These are phyloP conservation scores for Mucor mucedo DNA, from an alignment of 371 early-diverging fungal genomes.

Conservation along the genomic window DNA sequence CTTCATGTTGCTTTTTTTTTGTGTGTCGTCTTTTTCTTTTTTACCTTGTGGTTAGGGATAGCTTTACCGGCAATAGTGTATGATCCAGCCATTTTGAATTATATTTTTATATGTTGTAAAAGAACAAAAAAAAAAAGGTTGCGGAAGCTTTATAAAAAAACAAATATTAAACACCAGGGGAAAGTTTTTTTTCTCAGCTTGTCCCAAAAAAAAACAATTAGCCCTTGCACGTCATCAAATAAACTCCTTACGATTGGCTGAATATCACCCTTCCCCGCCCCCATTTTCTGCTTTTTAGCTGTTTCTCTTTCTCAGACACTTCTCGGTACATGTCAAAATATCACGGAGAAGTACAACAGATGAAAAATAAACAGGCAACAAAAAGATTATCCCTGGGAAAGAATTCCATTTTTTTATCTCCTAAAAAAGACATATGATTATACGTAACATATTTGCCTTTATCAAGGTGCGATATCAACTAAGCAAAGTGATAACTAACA, in stretches of 20 bases:
- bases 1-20: neutral
- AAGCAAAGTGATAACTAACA: too few species aligned
- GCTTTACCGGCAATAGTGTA: slow-evolving; percentile 58
- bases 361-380: too few species aligned
- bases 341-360: too few species aligned
- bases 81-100: slow-evolving; percentile 53
- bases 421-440: too few species aligned
- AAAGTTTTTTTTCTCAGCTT: slow-evolving; percentile 5
- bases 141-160: slow-evolving; percentile 15
- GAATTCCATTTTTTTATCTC: too few species aligned
- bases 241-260: neutral
- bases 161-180: slow-evolving; percentile 20
- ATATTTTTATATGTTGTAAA: neutral
- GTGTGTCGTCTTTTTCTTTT: neutral
- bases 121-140: slow-evolving; percentile 10
- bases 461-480: too few species aligned
- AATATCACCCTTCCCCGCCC: neutral
- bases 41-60: slow-evolving; percentile 56
- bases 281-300: too few species aligned
- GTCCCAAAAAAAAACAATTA: neutral
- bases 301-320: too few species aligned
- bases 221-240: slow-evolving; percentile 2
- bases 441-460: too few species aligned
- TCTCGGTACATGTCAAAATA: too few species aligned
- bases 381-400: too few species aligned